Conservation (phyloP, 1,284 basidiomycete genomes). For the Vanrija sp. region DNA sequence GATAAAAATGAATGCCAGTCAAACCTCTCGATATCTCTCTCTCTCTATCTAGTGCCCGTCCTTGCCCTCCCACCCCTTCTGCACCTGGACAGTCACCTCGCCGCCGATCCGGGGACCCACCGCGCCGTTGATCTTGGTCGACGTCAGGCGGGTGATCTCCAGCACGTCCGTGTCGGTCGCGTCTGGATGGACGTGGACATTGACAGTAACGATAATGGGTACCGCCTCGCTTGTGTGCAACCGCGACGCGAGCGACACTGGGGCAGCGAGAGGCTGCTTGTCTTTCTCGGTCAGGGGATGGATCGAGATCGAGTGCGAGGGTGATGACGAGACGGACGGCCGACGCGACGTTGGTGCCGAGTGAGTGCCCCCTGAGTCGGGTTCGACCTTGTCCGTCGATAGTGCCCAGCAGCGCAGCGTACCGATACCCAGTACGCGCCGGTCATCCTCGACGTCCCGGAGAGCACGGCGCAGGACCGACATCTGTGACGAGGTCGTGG, state of each 20-base stretch:
- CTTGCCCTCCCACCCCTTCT: slow-evolving; percentile 35
- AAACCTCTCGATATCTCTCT: background rate
- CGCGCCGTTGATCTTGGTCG: slow-evolving; percentile 29
- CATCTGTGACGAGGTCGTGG: slow-evolving; percentile 62
- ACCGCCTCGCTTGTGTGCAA: background rate
- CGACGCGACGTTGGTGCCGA: slow-evolving; percentile 72
- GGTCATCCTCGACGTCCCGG: slow-evolving; percentile 61
- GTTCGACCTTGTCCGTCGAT: slow-evolving; percentile 23
- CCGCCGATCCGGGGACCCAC: slow-evolving; percentile 21
- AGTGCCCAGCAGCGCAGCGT: slow-evolving; percentile 40
- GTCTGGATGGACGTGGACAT: slow-evolving; percentile 68
- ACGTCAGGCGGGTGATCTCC: slow-evolving; percentile 46
- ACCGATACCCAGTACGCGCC: slow-evolving; percentile 36
- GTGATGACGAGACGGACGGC: slow-evolving; percentile 54
- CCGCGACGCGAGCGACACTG: slow-evolving; percentile 1
- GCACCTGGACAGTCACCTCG: slow-evolving; percentile 39
- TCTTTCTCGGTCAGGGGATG: background rate
- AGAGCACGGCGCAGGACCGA: slow-evolving; percentile 70
- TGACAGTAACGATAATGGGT: slow-evolving; percentile 69
- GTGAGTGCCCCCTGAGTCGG: slow-evolving; percentile 6
- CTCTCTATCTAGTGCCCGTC: background rate
- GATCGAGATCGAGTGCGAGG: slow-evolving; percentile 54
- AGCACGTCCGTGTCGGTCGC: slow-evolving; percentile 69
- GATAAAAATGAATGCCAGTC: background rate
- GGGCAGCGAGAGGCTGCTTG: background rate